Conservation (phyloP, 2,329 filamentous ascomycete species). For the Colletotrichum coccodes region DNA sequence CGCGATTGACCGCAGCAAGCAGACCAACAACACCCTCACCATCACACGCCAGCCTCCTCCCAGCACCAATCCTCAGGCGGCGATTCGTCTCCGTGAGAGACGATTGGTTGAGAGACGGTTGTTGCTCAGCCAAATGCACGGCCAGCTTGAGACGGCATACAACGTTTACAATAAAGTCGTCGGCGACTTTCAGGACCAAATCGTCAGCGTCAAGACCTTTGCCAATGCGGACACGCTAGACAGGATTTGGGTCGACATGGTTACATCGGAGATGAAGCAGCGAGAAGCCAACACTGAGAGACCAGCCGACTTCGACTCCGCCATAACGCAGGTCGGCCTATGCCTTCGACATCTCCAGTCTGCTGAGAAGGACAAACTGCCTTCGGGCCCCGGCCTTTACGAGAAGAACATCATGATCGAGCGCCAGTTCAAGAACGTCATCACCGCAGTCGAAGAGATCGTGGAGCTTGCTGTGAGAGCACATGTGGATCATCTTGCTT, state of each 20-base stretch:
- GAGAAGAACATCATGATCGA: not conserved
- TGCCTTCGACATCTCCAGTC: slow-evolving; percentile 13
- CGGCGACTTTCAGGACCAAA: not conserved
- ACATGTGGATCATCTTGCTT: not conserved
- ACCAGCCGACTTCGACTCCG: not conserved
- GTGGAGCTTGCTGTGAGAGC: slow-evolving; percentile 1
- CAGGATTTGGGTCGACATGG: slow-evolving; percentile 15
- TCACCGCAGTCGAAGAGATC: slow-evolving; percentile 10
- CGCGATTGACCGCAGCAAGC: not conserved
- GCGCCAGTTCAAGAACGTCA: slow-evolving; percentile 10
- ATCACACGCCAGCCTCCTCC: not conserved
- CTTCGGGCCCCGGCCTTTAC: not conserved
- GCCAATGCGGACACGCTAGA: slow-evolving; percentile 8
- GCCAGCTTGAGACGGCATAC: slow-evolving; percentile 18
- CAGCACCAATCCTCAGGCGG: not conserved
- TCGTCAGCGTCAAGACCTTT: not conserved
- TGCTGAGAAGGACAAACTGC: not conserved
- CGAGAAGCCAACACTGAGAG: not conserved
- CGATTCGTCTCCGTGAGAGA: not conserved
- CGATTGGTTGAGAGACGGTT: slow-evolving; percentile 13
- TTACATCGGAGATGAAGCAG: slow-evolving; percentile 3
- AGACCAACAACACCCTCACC: not conserved
- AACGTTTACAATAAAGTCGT: not conserved
- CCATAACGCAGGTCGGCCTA: slow-evolving; percentile 5
- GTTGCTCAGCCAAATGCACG: slow-evolving; percentile 5